phyloP scores from a whole-genome alignment of 2,329 filamentous ascomycete species.

The Trichoderma oligosporum region DNA sequence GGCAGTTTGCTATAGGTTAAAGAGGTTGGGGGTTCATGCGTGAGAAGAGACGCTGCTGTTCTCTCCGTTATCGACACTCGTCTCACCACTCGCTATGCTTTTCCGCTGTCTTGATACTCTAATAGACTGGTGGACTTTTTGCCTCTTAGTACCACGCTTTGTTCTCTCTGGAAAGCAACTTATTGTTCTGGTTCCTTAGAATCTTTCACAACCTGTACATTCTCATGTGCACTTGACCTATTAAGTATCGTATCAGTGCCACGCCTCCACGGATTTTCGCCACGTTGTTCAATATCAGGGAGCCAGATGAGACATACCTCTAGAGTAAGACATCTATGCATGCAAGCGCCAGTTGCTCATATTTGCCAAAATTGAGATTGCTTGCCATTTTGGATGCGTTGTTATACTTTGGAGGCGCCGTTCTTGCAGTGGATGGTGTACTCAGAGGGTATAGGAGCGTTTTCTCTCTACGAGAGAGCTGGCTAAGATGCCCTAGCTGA shows the following conservation, averaged over 20 bases:
- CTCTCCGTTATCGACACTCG: not conserved
- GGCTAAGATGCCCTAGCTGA: no score
- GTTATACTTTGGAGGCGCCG: not conserved
- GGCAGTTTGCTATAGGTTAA: not conserved
- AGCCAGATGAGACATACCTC: not conserved
- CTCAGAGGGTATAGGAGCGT: no score
- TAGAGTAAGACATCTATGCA: slow-evolving; percentile 5
- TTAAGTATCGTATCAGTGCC: not conserved
- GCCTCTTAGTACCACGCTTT: slow-evolving; percentile 6
- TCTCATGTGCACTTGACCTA: slow-evolving; percentile 13
- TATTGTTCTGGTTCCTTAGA: not conserved
- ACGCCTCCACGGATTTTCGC: not conserved
- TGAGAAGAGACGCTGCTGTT: not conserved
- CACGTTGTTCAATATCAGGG: not conserved
- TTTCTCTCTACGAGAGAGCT: no score
- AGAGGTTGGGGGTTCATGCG: no score
- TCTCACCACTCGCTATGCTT: not conserved
- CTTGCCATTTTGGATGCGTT: slow-evolving; percentile 1
- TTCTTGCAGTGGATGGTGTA: slow-evolving; percentile 5
- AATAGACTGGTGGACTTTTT: slow-evolving; percentile 1
- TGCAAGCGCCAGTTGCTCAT: slow-evolving; percentile 3
- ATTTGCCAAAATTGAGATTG: slow-evolving; percentile 1
- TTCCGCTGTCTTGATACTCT: not conserved
- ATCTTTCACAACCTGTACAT: slow-evolving; percentile 5
- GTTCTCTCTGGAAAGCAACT: slow-evolving; percentile 8